phyloP scores from a whole-genome alignment of 257 asterid genomes.

The Fraxinus anomala region DNA sequence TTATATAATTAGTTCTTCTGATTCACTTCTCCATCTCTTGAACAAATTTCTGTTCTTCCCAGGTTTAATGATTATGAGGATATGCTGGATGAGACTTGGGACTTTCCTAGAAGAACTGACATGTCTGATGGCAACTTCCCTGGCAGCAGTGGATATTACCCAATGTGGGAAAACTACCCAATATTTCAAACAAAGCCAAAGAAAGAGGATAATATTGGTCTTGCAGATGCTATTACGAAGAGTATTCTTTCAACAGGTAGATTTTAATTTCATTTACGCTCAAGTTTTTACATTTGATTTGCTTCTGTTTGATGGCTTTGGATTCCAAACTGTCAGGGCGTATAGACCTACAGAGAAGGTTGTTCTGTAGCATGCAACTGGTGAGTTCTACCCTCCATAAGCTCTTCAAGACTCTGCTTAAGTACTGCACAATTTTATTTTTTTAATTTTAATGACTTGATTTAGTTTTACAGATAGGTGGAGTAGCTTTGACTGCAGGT shows the following conservation, averaged over 20 bases:
- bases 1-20: not conserved
- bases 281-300: conserved; percentile 18
- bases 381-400: conserved; percentile 45
- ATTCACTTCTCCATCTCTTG: conserved; percentile 23
- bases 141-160: conserved; percentile 54
- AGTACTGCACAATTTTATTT: not conserved
- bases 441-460: conserved; percentile 13
- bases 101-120: conserved; percentile 56
- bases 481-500: conserved; percentile 81
- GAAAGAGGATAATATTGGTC: conserved; percentile 80
- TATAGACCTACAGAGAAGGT: conserved; percentile 87
- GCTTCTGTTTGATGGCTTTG: conserved; percentile 29
- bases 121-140: conserved; percentile 60
- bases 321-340: conserved; percentile 56
- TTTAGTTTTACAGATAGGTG: conserved; percentile 71
- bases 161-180: conserved; percentile 95
- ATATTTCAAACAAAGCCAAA: conserved; percentile 67
- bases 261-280: conserved; percentile 18
- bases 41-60: conserved; percentile 23
- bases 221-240: conserved; percentile 94
- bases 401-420: conserved; percentile 21
- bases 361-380: conserved; percentile 98
- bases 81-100: conserved; percentile 94
- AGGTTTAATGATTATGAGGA: conserved; percentile 97
- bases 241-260: conserved; percentile 89